Base-by-base conservation (phyloP, 1,139 yeast species). In the Scheffersomyces illinoinensis region DNA sequence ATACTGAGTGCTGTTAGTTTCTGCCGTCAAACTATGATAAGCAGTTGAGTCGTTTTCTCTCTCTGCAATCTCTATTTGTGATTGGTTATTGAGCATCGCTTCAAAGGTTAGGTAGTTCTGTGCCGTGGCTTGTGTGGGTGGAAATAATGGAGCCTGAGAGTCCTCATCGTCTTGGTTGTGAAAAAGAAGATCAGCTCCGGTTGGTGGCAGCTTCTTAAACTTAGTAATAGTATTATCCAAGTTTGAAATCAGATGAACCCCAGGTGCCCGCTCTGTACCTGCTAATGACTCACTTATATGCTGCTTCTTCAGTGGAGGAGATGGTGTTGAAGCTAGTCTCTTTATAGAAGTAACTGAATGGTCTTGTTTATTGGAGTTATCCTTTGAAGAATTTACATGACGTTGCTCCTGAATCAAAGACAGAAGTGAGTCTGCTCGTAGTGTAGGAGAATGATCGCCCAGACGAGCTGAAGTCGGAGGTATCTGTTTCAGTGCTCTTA, bases 171-270 rank as follows among this genome's bases (percentile, higher is more conserved):
- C 54, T 20, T 39, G 52, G 20, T 50, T 33, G 10, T 47, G 39
- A 20, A 55, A 54, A 12, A 57, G 23, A 10, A 57, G 49, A 10
- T 54, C 55, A n/a, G 55, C 54, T 7, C 59, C 59, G 17, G n/a
- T 53, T 4, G 54, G 50, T 54, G 50, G 23, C 18, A n/a, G 23
- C 21, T 54, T 50, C 18, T 26, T n/a, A 17, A 52, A 33, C 18
- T 21, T 49, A 23, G 33, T 24, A 49, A 33, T 20, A 23, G 18
- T 43, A 53, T 23, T 21, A 5, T 26, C 19, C 47, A 43, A 3
- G 54, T 51, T 19, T 46, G 21, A 12, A 53, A 53, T 47, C 51
- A 54, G n/a, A 8, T 8, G 33, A 49, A 39, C 47, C 21, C 53
- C n/a, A 20, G 43, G 43, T 14, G 43, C 10, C 43, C 43, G 12